Percentiles rank a stretch among this genome's conserved stretches.
These are phyloP conservation scores for Trypanosoma boissoni DNA, from an alignment of 208 protist genomes.

Conservation along the genomic window DNA sequence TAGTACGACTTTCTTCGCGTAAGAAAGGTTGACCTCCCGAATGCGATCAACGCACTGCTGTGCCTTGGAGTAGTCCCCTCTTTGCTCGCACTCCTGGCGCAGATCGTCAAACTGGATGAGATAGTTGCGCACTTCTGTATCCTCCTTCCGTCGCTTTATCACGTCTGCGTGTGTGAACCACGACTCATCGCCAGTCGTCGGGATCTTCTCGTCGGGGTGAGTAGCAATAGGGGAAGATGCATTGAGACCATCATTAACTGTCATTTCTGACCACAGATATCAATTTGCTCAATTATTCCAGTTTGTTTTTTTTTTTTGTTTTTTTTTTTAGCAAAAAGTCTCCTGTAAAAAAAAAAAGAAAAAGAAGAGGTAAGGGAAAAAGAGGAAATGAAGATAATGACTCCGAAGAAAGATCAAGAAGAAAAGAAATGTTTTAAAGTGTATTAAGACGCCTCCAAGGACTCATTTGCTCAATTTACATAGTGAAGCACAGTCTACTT, in stretches of 20 bases:
- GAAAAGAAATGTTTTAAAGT: too few species aligned
- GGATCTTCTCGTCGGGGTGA: conserved; percentile 11
- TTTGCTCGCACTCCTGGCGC: conserved; percentile 39
- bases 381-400: too few species aligned
- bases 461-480: too few species aligned
- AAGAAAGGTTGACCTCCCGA: conserved; percentile 38
- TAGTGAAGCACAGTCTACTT: too few species aligned
- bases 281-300: neutral
- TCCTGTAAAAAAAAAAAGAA: too few species aligned
- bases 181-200: neutral
- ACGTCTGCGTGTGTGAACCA: neutral
- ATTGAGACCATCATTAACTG: neutral
- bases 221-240: neutral
- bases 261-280: conserved; percentile 3
- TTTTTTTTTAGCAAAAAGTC: too few species aligned
- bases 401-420: too few species aligned
- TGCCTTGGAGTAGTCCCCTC: conserved; percentile 34
- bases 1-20: conserved; percentile 32
- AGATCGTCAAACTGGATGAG: conserved; percentile 43
- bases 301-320: neutral
- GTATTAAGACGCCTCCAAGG: too few species aligned
- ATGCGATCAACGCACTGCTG: conserved; percentile 49
- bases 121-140: conserved; percentile 30
- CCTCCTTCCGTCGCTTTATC: conserved; percentile 23
- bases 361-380: too few species aligned